Percentiles rank a stretch among this genome's conserved stretches.
These are phyloP conservation scores for Eremothecium sinecaudum DNA, from an alignment of 1,139 yeast species.

Conservation along the genomic window DNA sequence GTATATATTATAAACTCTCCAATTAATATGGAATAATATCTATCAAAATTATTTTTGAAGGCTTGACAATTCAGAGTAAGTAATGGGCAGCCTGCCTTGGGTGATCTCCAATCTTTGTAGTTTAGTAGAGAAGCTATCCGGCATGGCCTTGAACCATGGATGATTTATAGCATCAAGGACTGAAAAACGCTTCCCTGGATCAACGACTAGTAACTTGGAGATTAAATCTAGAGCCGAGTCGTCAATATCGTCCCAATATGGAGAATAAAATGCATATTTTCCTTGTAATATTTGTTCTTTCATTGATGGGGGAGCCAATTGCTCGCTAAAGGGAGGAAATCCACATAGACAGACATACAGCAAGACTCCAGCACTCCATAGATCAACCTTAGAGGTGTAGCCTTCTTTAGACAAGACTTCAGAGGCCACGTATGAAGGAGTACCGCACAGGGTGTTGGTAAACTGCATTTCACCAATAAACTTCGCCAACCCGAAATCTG, in stretches of 20 bases:
- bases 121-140: conserved; percentile 11
- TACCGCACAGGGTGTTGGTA: conserved; percentile 72
- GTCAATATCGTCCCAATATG: conserved; percentile 66
- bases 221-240: conserved; percentile 61
- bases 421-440: conserved; percentile 80
- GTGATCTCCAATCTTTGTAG: conserved; percentile 20
- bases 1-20: neutral
- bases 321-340: conserved; percentile 79
- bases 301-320: conserved; percentile 70
- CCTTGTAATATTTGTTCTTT: conserved; percentile 62
- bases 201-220: conserved; percentile 48
- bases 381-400: conserved; percentile 62
- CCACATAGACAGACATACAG: conserved; percentile 73
- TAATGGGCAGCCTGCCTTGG: conserved; percentile 24
- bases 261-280: conserved; percentile 64
- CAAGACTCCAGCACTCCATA: conserved; percentile 76
- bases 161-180: conserved; percentile 46
- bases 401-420: conserved; percentile 53
- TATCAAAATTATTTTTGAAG: conserved; percentile 2
- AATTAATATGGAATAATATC: neutral
- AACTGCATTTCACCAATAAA: conserved; percentile 68
- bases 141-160: conserved; percentile 41
- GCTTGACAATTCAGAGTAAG: conserved; percentile 27
- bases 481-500: conserved; percentile 75
- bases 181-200: conserved; percentile 45